Evolutionary conservation across 2,329 filamentous ascomycete species (phyloP), one percentile per base, ranked within the genome.

Genomic region (Stagonosporopsis chrysanthemi): DNA sequence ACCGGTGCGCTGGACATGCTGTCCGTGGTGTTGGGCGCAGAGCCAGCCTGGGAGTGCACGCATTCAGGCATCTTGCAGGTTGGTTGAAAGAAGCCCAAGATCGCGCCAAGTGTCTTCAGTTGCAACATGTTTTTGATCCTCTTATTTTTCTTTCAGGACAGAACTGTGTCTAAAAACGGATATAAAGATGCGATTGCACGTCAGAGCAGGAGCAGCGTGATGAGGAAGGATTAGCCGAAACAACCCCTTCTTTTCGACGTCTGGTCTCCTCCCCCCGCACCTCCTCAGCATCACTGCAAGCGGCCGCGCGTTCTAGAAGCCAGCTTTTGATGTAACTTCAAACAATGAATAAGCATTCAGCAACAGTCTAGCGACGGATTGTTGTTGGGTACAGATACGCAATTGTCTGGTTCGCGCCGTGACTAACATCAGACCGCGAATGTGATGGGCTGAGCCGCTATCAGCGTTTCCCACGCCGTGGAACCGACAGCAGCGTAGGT

Each of bases 371-470:
- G 28, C n/a, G 11, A 31, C 8, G 6, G 6, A 12, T 17, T 24
- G 29, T 26, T 31, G 33, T 33, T 49, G 43, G 43, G 11, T 22
- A 15, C 23, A 22, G 6, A 42, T 26, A 14, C 4, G 7, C 31
- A 12, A n/a, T 15, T 33, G 22, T 39, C 36, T 26, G 22, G 15
- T 29, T 6, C 14, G 28, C 41, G 28, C 33, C 26, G 41, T 29
- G 36, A 42, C 43, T 53, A 47, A 41, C 36, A 4, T 15, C 7
- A 3, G 35, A n/a, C 23, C 3, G 12, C 22, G 7, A 15, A 33
- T 6, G 3, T 50, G 33, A 56, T 51, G 47, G 53, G 53, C 47
- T 56, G 47, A 35, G 51, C 53, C 53, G 31, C 29, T 26, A 28
- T 47, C 35, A 19, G n/a, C 41, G 1, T 5, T 6, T 26, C 52